phyloP scores from a whole-genome alignment of 257 asterid genomes.

The Vinca minor region DNA sequence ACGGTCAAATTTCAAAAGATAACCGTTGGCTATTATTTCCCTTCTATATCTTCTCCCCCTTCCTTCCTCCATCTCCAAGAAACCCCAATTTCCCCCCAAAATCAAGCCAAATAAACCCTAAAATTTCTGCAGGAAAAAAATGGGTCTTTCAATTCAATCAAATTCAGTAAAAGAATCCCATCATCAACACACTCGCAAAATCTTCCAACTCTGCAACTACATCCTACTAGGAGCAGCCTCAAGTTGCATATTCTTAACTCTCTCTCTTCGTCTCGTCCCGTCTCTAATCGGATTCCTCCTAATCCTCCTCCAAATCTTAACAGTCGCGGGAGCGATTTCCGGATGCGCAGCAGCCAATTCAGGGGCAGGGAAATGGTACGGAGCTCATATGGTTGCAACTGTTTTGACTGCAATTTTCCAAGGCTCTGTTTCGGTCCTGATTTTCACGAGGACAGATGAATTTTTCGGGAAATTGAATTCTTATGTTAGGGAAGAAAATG shows the following conservation, averaged over 20 bases:
- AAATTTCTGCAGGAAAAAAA: background rate
- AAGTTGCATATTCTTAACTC: slow-evolving; percentile 40
- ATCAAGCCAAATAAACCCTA: background rate
- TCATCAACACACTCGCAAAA: slow-evolving; percentile 20
- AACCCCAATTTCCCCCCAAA: background rate
- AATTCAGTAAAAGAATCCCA: slow-evolving; percentile 14
- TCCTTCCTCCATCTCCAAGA: background rate
- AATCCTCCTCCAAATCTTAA: slow-evolving; percentile 37
- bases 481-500: slow-evolving; percentile 82
- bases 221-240: slow-evolving; percentile 37
- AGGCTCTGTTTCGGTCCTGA: slow-evolving; percentile 78
- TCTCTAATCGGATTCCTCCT: slow-evolving; percentile 37
- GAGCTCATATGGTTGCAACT: slow-evolving; percentile 80
- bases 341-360: slow-evolving; percentile 57
- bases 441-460: slow-evolving; percentile 63
- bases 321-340: slow-evolving; percentile 35
- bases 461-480: slow-evolving; percentile 64
- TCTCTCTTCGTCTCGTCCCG: slow-evolving; percentile 39
- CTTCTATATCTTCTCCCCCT: background rate
- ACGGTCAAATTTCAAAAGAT: slow-evolving; percentile 10
- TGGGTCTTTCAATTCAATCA: slow-evolving; percentile 17
- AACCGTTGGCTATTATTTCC: slow-evolving; percentile 1
- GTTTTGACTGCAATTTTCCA: slow-evolving; percentile 87
- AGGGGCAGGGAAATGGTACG: slow-evolving; percentile 61
- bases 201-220: slow-evolving; percentile 33